Base-by-base conservation (phyloP, 1,139 yeast species). In the Eremothecium coryli region DNA sequence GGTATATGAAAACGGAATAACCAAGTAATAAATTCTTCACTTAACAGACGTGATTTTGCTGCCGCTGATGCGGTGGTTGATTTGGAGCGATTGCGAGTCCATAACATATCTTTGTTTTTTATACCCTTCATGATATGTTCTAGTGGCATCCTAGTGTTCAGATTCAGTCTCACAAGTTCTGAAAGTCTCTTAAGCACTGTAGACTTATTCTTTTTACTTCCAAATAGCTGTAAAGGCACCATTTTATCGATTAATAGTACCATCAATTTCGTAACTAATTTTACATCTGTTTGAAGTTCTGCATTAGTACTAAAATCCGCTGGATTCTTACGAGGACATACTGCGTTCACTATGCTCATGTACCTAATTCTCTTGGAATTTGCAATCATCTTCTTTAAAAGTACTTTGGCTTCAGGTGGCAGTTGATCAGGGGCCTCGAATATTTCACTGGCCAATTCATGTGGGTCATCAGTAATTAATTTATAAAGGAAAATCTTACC, bases 181-280 rank as follows among this genome's bases (percentile, higher is more conserved):
- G 69, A 58, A 0, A 81, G 45, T 12, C 57, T 54, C 2, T 50
- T 44, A 27, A 64, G 51, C 0, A 82, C 47, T 0, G 52, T 40
- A 0, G 63, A 38, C 49, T 70, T 70, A 48, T 82, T 84, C 5
- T 45, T 40, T 2, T 41, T 41, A 1, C 72, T 54, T 0, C 95
- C 95, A 63, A 80, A 71, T 2, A 71, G 44, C 7, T 61, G 64
- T 1, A 51, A 27, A 0, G 90, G 85, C 21, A 81, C 58, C 0
- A 79, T 39, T 35, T 64, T 67, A 6, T 68, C 70, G 3, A 71
- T 38, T 0, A 73, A 39, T 1, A 62, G 48, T 2, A 67, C 44
- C 1, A 71, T 49, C 42, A 73, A 70, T 30, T 49, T 55, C 0
- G 65, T 45, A 0, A 78, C 73, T 0, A 41, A 29, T 9, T 45